These are phyloP conservation scores for Nakaseomyces glabratus DNA, from an alignment of 1,139 yeast genomes.

Conservation along the genomic window DNA sequence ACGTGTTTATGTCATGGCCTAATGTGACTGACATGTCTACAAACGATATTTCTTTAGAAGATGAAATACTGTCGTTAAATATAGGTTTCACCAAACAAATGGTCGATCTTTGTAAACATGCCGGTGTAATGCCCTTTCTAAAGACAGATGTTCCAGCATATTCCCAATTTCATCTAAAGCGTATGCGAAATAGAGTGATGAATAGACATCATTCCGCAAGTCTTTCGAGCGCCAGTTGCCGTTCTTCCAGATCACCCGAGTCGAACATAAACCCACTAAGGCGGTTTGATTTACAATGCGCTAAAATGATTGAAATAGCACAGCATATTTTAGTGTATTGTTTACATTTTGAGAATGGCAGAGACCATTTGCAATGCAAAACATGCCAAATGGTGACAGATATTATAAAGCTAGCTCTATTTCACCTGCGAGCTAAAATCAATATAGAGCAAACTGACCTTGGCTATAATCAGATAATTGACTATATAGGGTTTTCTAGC, in stretches of 20 bases:
- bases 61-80: conserved; percentile 4
- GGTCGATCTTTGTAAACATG: conserved; percentile 15
- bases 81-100: conserved; percentile 6
- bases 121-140: conserved; percentile 23
- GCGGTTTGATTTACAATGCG: conserved; percentile 30
- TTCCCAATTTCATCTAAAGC: conserved; percentile 7
- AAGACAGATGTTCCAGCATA: conserved; percentile 23
- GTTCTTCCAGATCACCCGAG: conserved; percentile 6
- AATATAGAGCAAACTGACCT: neutral
- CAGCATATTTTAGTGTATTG: conserved; percentile 25
- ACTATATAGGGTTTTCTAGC: conserved; percentile 11
- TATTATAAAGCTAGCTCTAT: conserved; percentile 16
- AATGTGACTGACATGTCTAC: conserved; percentile 10
- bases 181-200: conserved; percentile 13
- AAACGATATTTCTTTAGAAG: conserved; percentile 6
- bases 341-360: conserved; percentile 10
- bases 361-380: conserved; percentile 11
- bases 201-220: conserved; percentile 6
- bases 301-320: conserved; percentile 27
- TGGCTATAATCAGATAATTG: conserved; percentile 15
- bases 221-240: conserved; percentile 2
- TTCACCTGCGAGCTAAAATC: conserved; percentile 9
- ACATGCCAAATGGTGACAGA: conserved; percentile 17
- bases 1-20: conserved; percentile 43
- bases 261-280: conserved; percentile 24